These are phyloP conservation scores for Neospora caninum DNA, from an alignment of 169 alveolate species.

Conservation along the genomic window DNA sequence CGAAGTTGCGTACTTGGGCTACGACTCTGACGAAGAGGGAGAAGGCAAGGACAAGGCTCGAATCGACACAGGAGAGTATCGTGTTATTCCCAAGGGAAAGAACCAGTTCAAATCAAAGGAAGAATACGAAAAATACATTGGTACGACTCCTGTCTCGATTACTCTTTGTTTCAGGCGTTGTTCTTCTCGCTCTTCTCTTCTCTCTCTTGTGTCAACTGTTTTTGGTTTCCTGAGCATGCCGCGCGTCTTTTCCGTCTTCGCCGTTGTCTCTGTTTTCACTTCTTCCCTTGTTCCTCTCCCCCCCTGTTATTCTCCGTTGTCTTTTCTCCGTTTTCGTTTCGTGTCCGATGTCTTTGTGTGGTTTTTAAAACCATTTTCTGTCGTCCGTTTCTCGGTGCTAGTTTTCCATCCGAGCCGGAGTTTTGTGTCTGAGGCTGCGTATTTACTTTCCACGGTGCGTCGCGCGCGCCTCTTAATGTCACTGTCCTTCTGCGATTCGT, in stretches of 20 bases:
- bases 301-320: not conserved
- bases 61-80: conserved; percentile 24
- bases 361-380: no score
- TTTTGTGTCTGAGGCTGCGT: no score
- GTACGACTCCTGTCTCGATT: not conserved
- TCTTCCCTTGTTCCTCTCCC: no score
- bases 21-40: conserved; percentile 37
- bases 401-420: no score
- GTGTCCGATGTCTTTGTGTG: not conserved
- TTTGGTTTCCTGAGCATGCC: no score
- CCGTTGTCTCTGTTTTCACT: no score
- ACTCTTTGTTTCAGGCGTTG: no score
- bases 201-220: not conserved
- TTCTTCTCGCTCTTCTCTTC: not conserved
- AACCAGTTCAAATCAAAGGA: conserved; percentile 23
- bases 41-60: conserved; percentile 1
- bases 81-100: not conserved
- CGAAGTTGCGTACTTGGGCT: conserved; percentile 38
- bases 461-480: no score
- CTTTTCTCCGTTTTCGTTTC: not conserved
- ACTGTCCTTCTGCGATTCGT: no score
- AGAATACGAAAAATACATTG: conserved; percentile 43
- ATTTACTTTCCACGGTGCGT: no score
- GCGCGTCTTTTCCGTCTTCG: no score
- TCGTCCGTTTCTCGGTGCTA: no score